Evolutionary conservation across 768 basidiomycete species (phyloP), one percentile per base, ranked within the genome.

Genomic region (Coprinellus aureogranulatus): DNA sequence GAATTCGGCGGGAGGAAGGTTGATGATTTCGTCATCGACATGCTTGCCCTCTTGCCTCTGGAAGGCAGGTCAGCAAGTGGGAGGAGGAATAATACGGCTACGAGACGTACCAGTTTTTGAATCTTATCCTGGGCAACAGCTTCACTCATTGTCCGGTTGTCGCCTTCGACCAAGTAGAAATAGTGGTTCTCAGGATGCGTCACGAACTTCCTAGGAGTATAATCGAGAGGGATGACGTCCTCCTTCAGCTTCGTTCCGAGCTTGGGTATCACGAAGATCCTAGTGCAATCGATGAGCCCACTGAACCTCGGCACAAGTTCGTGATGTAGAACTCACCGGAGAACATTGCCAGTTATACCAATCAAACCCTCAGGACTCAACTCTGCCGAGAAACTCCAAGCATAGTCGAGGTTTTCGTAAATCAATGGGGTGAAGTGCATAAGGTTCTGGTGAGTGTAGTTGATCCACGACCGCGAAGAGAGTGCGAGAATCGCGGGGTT

Each of bases 341-440:
- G 83, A 18, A 91, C 85, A 67, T 94, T 97, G 6, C 94, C 94
- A 37, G 94, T 85, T 54, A 99, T 94, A 59, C 94, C 97, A 66
- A 99, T 98, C 62, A 99, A 72, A 22, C 97, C 97, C 61, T 98
- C 96, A 0, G 95, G 94, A 69, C 93, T 97, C 37, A 98, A 79
- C 65, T 95, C 94, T 2, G 96, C 96, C 22, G 92, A 94, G 76
- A 99, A 94, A 65, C 92, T 91, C 89, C 93, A 96, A 0, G 95
- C 95, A 69, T 94, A 91, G 71, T 98, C 97, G 23, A 99, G 83
- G 61, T 88, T 89, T 64, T 98, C 97, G 66, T 93, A 97, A 64
- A 98, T 98, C 39, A 99, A 81, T 2, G 97, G 97, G 0, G 95
- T 95, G 68, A 98, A 98, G 67, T 98, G 95, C 80, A 98, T 90